Evolutionary conservation across 2,329 filamentous ascomycete species (phyloP), one percentile per base, ranked within the genome.

Genomic region (Alternaria rosae): DNA sequence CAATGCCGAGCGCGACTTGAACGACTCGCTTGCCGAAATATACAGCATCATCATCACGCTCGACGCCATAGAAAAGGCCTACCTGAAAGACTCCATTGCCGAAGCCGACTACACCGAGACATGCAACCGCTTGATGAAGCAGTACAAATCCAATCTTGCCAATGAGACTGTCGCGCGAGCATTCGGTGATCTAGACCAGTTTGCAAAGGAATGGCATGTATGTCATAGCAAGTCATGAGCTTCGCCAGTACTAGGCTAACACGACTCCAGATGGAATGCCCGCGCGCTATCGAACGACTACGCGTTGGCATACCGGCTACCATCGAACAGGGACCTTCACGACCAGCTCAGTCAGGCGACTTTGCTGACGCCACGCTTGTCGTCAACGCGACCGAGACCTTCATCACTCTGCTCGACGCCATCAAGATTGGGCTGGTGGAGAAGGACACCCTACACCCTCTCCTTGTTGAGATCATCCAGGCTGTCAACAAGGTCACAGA

Each of bases 31-130:
- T 13, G 95, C 94, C 57, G 95, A 99, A 81, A 90, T 99, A 23
- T 99, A 98, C 81, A 97, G 94, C 82, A 98, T 99, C 69, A 94
- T 99, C 38, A 88, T 97, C 64, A 98, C 95, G 0, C 85, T 99
- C 4, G 95, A 99, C 77, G 93, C 96, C 67, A 87, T 99, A 2
- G 95, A 99, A 76, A 97, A 96, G 79, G 96, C 94, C 0, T 99
- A 97, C 76, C 87, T 99, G 41, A 96, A 97, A 76, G 95, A 99
- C 84, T 94, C 93, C 21, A 91, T 99, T 53, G 88, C 91, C 6
- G 95, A 98, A 80, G 86, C 86, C 54, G 94, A 97, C 74, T 99
- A 99, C 79, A 97, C 94, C 1, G 95, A 98, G 76, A 97, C 95
- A 68, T 99, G 96, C 84, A 92, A 94, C 76, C 89, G 95, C 41